Conservation (phyloP, 2,329 filamentous ascomycete species). For the Pseudogymnoascus sp. region DNA sequence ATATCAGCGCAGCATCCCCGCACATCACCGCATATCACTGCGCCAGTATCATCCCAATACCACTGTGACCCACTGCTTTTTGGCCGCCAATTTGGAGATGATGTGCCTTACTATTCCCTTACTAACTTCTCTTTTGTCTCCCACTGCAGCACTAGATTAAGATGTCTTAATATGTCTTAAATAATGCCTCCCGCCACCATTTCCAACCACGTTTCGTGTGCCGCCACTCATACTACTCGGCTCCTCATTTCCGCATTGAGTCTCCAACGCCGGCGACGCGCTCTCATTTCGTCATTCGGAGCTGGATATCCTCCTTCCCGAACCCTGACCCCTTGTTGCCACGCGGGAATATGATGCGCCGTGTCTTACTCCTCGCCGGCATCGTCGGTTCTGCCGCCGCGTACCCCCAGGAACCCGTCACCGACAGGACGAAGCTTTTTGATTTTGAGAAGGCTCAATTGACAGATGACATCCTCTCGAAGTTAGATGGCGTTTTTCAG, state of each 20-base stretch:
- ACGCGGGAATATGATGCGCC: slow-evolving; percentile 7
- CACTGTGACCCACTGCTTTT: not conserved
- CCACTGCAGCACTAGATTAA: not conserved
- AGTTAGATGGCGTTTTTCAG: slow-evolving; percentile 10
- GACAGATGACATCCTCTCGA: slow-evolving; percentile 1
- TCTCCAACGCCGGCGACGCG: not conserved
- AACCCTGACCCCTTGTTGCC: not conserved
- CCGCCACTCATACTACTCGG: not conserved
- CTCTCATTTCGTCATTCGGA: not conserved
- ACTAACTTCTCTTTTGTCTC: slow-evolving; percentile 6
- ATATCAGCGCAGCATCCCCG: not conserved
- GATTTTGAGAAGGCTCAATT: slow-evolving; percentile 11
- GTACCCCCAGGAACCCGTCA: not conserved
- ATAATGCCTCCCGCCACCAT: not conserved
- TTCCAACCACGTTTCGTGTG: slow-evolving; percentile 7
- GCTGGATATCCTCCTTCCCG: slow-evolving; percentile 4
- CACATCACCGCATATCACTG: not conserved
- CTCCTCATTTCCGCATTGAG: slow-evolving; percentile 6
- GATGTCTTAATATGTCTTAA: slow-evolving; percentile 11
- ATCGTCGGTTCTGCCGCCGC: slow-evolving; percentile 1
- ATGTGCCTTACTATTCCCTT: slow-evolving; percentile 6
- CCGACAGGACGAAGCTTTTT: not conserved
- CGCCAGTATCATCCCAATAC: not conserved
- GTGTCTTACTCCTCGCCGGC: slow-evolving; percentile 8
- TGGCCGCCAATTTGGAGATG: not conserved